These are phyloP conservation scores for Beauveria scarabaeidicola DNA, from an alignment of 2,329 filamentous ascomycete genomes.

Conservation along the genomic window DNA sequence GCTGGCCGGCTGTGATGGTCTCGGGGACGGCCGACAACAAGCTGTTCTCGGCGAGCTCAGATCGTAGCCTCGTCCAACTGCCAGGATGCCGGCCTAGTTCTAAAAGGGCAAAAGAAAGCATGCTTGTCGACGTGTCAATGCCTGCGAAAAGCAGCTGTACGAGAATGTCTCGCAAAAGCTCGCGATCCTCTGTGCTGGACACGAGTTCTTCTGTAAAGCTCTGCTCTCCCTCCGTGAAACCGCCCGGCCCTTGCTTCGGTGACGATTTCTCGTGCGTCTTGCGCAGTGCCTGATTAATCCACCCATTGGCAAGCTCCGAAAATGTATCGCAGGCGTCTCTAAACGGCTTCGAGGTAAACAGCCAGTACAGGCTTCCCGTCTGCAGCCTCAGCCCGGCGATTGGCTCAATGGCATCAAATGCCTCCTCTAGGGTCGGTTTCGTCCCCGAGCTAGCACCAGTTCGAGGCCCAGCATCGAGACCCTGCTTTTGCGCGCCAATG, in stretches of 20 bases:
- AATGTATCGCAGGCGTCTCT: not conserved
- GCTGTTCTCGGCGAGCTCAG: not conserved
- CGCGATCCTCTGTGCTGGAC: not conserved
- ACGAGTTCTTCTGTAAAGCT: not conserved
- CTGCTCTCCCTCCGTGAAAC: not conserved
- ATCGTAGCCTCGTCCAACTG: not conserved
- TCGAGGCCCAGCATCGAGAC: not conserved
- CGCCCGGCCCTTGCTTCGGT: not conserved
- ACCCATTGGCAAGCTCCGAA: not conserved
- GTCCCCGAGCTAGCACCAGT: not conserved
- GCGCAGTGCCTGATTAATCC: not conserved
- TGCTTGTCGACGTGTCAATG: conserved; percentile 5
- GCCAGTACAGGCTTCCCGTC: not conserved
- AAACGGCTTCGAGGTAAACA: not conserved
- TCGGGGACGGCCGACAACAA: not conserved
- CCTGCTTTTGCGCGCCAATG: not conserved
- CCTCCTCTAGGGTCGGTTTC: not conserved
- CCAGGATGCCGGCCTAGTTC: not conserved
- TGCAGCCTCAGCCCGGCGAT: not conserved
- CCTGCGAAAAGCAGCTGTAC: conserved; percentile 2
- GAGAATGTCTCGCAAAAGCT: not conserved
- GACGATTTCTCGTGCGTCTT: not conserved
- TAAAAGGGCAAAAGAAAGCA: not conserved
- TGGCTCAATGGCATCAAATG: not conserved
- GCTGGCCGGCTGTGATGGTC: not conserved